A percentile compares a stretch with the other conserved stretches of the same genome.
Conservation (phyloP, 768 basidiomycete genomes). For the Porphyrellus cyaneotinctus region DNA sequence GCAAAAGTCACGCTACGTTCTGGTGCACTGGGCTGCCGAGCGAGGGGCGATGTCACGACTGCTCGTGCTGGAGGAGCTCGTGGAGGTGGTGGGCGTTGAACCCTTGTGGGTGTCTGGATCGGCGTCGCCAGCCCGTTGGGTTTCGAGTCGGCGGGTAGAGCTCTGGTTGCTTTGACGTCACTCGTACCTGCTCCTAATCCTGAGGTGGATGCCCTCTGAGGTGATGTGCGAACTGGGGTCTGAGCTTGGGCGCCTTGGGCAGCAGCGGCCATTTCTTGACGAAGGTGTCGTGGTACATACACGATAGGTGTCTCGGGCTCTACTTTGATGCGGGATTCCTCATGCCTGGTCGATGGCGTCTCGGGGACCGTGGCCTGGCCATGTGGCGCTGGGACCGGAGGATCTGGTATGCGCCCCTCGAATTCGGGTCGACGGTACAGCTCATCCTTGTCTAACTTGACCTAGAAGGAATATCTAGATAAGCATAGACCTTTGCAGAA, state of each 20-base stretch:
- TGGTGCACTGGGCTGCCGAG: conserved; percentile 5
- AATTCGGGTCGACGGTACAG: conserved; percentile 72
- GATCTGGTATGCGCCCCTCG: conserved; percentile 41
- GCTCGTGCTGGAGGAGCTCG: conserved; percentile 3
- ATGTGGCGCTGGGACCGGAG: background rate
- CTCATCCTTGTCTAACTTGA: conserved; percentile 63
- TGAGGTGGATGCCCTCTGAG: background rate
- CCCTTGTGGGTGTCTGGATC: conserved; percentile 32
- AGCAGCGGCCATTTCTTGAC: conserved; percentile 21
- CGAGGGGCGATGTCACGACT: conserved; percentile 10
- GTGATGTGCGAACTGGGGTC: background rate
- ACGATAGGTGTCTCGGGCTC: conserved; percentile 26
- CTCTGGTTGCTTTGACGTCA: background rate
- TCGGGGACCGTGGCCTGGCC: background rate
- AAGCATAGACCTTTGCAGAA: background rate
- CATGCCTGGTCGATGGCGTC: background rate
- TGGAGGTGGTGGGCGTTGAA: conserved; percentile 26
- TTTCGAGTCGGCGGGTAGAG: background rate
- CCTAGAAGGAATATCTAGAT: conserved; percentile 8
- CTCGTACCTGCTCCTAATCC: background rate
- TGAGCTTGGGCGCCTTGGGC: conserved; percentile 8
- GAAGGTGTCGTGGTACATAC: conserved; percentile 41
- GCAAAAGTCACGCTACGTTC: conserved; percentile 14
- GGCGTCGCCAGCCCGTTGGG: conserved; percentile 31
- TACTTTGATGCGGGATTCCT: conserved; percentile 15